Base-by-base conservation (phyloP, 148 eudicot species). In the Cornus florida region DNA sequence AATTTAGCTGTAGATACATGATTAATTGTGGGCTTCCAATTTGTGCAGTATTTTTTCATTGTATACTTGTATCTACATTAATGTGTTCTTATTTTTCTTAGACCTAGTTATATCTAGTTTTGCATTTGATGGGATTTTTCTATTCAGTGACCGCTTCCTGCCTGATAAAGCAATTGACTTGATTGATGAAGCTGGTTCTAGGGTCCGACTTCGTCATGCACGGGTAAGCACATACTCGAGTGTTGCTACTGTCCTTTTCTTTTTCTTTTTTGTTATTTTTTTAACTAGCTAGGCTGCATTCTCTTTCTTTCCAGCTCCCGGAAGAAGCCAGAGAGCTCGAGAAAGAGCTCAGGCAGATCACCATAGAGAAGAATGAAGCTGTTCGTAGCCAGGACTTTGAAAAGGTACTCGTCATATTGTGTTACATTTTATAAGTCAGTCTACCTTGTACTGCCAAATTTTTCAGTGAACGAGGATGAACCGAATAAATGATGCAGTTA, bases 271-370 rank as follows among this genome's bases (percentile, higher is more conserved):
- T 6, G 35, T 66, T 6, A 3, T 22, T 32, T 35, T 56, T 69
- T 72, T 24, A 22, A 74, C 56, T 78, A 71, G 43, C 66, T 60
- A 16, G 65, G 69, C 43, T 50, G 56, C 41, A 10, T 77, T 67
- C 33, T 53, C 19, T 33, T 48, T 74, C 68, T 62, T 71, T 85
- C 80, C 91, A 94, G 98, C 90, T 92, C 22, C 97, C 98, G 3
- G 97, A 91, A 86, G 98, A 92, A 86, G 97, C 92, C 56, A 90
- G 89, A 85, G 97, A 90, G 85, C 95, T 94, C 71, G 98, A 91
- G 85, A 91, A 90, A 70, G 91, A 92, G 86, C 87, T 92, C 56
- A 90, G 91, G 82, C 92, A 92, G 88, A 87, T 92, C 79, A 88
- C 90, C 6, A 92, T 87, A 67, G 95, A 94, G 86, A 94, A 94